A percentile compares a stretch with the other conserved stretches of the same genome.
Evolutionary conservation across 352 stramenopile genomes (phyloP).

Genomic region (Hyaloperonospora arabidopsidis): DNA sequence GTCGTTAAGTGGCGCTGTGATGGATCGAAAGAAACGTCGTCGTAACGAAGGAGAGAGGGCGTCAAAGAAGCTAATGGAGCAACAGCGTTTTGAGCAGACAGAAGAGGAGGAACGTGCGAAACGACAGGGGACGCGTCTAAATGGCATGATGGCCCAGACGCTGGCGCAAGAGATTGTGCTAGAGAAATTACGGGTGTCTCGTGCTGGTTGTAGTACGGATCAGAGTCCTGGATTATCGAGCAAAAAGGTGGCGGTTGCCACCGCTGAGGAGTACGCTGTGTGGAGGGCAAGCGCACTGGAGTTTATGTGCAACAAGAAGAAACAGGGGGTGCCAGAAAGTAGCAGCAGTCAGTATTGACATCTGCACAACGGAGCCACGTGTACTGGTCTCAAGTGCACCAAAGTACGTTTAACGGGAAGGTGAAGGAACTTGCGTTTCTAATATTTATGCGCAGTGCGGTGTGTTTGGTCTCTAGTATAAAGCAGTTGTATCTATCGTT

Average conservation of each 20-base stretch:
- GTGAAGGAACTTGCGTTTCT: too few species aligned
- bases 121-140: conserved; percentile 12
- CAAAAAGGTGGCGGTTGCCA: conserved; percentile 9
- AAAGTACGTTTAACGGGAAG: too few species aligned
- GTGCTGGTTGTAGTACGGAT: neutral
- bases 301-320: conserved; percentile 28
- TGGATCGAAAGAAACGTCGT: conserved; percentile 31
- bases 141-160: conserved; percentile 13
- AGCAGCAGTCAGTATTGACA: neutral
- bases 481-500: too few species aligned
- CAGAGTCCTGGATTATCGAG: conserved; percentile 4
- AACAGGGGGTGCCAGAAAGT: conserved; percentile 9
- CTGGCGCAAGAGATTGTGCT: conserved; percentile 17
- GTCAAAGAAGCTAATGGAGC: conserved; percentile 14
- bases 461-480: too few species aligned
- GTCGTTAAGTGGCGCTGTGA: conserved; percentile 34
- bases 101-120: conserved; percentile 28
- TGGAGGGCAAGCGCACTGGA: conserved; percentile 25
- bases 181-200: conserved; percentile 18
- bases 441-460: too few species aligned
- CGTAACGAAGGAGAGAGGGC: conserved; percentile 12
- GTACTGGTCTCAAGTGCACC: too few species aligned
- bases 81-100: conserved; percentile 17
- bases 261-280: conserved; percentile 26
- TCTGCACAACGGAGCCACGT: too few species aligned